A percentile compares a stretch with the other conserved stretches of the same genome.
Evolutionary conservation across 345 rosid genomes (phyloP).

Genomic region (Pelargonium nanum): DNA sequence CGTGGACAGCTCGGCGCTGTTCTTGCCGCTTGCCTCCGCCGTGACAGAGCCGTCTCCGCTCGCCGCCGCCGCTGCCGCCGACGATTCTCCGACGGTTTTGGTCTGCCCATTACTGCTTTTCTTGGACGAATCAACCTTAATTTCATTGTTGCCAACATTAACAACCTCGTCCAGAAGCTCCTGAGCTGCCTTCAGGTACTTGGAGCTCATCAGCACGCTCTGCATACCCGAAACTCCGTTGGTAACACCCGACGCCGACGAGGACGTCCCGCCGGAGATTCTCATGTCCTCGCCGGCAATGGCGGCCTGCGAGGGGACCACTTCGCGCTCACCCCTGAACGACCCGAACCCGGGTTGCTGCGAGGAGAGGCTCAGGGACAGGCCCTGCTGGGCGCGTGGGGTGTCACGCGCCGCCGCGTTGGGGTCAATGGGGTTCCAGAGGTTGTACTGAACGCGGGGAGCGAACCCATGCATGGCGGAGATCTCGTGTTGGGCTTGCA

Average conservation of each 20-base stretch:
- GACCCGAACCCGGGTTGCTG: slow-evolving; percentile 56
- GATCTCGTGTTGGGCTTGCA: slow-evolving; percentile 20
- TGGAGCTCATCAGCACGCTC: slow-evolving; percentile 63
- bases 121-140: slow-evolving; percentile 25
- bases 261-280: slow-evolving; percentile 42
- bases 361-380: slow-evolving; percentile 78
- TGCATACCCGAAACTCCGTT: slow-evolving; percentile 57
- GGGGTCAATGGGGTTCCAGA: slow-evolving; percentile 51
- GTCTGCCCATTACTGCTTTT: slow-evolving; percentile 26
- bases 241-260: slow-evolving; percentile 68
- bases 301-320: slow-evolving; percentile 1
- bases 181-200: slow-evolving; percentile 88
- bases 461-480: slow-evolving; percentile 67
- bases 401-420: slow-evolving; percentile 43
- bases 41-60: slow-evolving; percentile 18
- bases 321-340: too few relatives aligned
- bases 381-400: slow-evolving; percentile 68
- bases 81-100: slow-evolving; percentile 48
- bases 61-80: slow-evolving; percentile 11
- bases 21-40: slow-evolving; percentile 38
- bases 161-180: slow-evolving; percentile 92
- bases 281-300: slow-evolving; percentile 40
- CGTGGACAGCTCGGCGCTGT: slow-evolving; percentile 50
- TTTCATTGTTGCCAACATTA: slow-evolving; percentile 42
- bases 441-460: slow-evolving; percentile 67